These are phyloP conservation scores for Trypethelium eluteriae DNA, from an alignment of 495 filamentous ascomycete species.

Conservation along the genomic window DNA sequence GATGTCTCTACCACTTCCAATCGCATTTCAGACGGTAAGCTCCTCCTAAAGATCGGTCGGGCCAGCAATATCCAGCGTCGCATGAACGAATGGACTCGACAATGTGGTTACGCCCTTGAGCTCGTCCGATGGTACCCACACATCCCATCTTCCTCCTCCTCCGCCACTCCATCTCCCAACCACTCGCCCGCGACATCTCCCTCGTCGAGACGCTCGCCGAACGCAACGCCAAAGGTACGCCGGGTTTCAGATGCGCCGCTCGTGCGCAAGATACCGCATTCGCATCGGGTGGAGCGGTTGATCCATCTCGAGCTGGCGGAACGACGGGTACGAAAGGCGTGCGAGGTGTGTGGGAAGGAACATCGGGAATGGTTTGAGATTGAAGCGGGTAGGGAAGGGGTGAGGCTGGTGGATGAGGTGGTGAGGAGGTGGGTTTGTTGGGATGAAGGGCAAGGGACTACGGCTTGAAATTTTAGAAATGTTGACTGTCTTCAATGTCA, in stretches of 20 bases:
- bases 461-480: not conserved
- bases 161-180: constrained; percentile 37
- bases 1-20: constrained; percentile 52
- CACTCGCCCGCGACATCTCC: constrained; percentile 26
- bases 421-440: constrained; percentile 81
- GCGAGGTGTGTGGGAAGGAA: constrained; percentile 71
- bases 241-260: constrained; percentile 17
- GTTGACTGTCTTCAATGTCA: no score
- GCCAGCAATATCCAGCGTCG: constrained; percentile 85
- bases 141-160: constrained; percentile 44
- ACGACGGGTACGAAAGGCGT: constrained; percentile 58
- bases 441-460: constrained; percentile 43
- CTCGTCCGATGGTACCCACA: constrained; percentile 91
- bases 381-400: constrained; percentile 59
- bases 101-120: constrained; percentile 81
- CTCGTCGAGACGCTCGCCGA: constrained; percentile 26
- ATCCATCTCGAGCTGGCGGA: constrained; percentile 83
- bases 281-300: constrained; percentile 79
- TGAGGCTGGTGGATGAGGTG: constrained; percentile 72
- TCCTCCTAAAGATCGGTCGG: constrained; percentile 88
- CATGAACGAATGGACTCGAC: constrained; percentile 83
- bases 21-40: constrained; percentile 36
- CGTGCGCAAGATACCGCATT: constrained; percentile 65
- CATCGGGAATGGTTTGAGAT: constrained; percentile 97
- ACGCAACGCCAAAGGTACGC: not conserved